Conservation (phyloP, 768 basidiomycete genomes). For the Nevesoporus exiguus region DNA sequence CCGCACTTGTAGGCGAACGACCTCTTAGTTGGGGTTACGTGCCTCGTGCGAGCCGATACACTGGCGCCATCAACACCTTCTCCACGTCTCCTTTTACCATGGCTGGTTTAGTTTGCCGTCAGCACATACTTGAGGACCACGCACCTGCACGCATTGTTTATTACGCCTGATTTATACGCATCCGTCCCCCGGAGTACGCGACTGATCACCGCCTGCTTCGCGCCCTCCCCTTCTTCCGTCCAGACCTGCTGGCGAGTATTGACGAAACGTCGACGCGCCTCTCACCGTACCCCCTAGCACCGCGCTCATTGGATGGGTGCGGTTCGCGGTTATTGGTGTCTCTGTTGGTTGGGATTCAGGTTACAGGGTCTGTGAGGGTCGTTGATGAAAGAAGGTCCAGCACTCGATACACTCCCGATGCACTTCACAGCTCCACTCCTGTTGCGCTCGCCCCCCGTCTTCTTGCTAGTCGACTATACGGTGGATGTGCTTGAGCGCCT, state of each 20-base stretch:
- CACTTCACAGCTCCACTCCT: slow-evolving; percentile 6
- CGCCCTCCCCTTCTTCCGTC: slow-evolving; percentile 13
- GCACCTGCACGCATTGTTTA: slow-evolving; percentile 37
- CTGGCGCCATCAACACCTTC: slow-evolving; percentile 45
- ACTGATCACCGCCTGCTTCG: slow-evolving; percentile 46
- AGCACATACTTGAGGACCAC: slow-evolving; percentile 25
- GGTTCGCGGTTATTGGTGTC: slow-evolving; percentile 22
- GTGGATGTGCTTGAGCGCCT: slow-evolving; percentile 26
- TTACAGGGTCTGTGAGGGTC: slow-evolving; percentile 28
- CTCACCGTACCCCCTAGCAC: slow-evolving; percentile 16
- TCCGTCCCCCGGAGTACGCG: slow-evolving; percentile 32
- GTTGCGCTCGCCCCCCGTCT: slow-evolving; percentile 26
- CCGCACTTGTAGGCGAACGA: slow-evolving; percentile 66
- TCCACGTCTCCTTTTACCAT: slow-evolving; percentile 20
- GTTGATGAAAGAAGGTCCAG: slow-evolving; percentile 22
- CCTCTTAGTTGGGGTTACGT: slow-evolving; percentile 81
- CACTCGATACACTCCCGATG: slow-evolving; percentile 3
- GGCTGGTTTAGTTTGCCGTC: slow-evolving; percentile 25
- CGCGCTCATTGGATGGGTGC: slow-evolving; percentile 37
- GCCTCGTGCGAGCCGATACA: slow-evolving; percentile 77
- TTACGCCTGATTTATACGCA: slow-evolving; percentile 41
- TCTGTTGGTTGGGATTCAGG: slow-evolving; percentile 24
- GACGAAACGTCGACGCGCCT: slow-evolving; percentile 28
- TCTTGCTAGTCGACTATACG: slow-evolving; percentile 39
- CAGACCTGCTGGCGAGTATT: slow-evolving; percentile 20